Evolutionary conservation across 2,329 filamentous ascomycete genomes (phyloP).

Genomic region (Chaetomiaceae sp.): DNA sequence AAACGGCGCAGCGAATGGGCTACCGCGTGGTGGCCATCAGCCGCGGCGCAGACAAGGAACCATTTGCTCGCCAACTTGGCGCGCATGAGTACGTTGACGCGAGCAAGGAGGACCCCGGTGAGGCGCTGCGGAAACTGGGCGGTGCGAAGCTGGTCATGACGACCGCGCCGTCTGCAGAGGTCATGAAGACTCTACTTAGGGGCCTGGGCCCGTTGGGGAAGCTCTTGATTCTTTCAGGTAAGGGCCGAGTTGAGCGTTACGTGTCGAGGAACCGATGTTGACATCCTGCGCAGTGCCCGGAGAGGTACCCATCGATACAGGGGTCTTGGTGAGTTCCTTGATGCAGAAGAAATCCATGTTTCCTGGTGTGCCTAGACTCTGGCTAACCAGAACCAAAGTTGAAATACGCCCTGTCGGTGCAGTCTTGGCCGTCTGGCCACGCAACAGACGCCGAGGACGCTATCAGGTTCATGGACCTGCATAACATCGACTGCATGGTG

Average conservation of each 20-base stretch:
- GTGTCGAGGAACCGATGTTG: background rate
- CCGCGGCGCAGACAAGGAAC: constrained; percentile 42
- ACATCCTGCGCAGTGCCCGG: background rate
- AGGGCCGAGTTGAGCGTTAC: background rate
- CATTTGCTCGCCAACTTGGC: constrained; percentile 47
- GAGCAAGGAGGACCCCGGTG: constrained; percentile 40
- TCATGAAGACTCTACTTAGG: constrained; percentile 40
- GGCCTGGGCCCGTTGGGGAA: background rate
- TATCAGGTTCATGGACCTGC: constrained; percentile 55
- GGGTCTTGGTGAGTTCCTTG: background rate
- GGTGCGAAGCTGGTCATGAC: constrained; percentile 56
- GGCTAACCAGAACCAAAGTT: constrained; percentile 21
- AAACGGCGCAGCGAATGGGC: constrained; percentile 59
- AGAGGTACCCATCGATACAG: background rate
- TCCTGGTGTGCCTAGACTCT: background rate
- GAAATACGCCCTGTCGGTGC: constrained; percentile 47
- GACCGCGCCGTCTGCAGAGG: constrained; percentile 55
- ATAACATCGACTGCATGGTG: constrained; percentile 58
- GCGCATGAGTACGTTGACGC: constrained; percentile 48
- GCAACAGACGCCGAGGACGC: constrained; percentile 59
- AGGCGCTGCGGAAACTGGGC: constrained; percentile 46
- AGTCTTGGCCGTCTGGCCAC: constrained; percentile 58
- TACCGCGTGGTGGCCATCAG: constrained; percentile 54
- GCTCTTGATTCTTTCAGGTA: constrained; percentile 44
- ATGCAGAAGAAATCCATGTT: background rate